Percentiles rank a stretch among this genome's conserved stretches.
These are phyloP conservation scores for Sutorius australiensis DNA, from an alignment of 768 basidiomycete genomes.

Conservation along the genomic window DNA sequence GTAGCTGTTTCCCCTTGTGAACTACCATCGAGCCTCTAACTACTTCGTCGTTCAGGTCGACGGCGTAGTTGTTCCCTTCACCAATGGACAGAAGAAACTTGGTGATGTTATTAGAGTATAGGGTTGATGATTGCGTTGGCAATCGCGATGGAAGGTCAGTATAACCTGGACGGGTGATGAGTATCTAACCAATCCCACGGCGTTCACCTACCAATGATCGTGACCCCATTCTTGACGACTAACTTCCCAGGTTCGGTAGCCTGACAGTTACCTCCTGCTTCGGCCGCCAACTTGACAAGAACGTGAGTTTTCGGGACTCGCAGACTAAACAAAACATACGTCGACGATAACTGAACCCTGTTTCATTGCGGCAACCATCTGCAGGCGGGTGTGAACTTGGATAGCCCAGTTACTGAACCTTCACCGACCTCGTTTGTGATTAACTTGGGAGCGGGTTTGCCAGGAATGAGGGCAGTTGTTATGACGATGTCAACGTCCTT, in stretches of 20 bases:
- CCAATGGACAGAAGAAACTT: conserved; percentile 85
- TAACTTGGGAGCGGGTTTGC: conserved; percentile 80
- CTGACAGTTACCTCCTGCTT: conserved; percentile 88
- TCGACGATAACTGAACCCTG: conserved; percentile 89
- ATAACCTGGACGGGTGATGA: conserved; percentile 48
- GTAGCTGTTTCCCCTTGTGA: conserved; percentile 61
- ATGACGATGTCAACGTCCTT: conserved; percentile 88
- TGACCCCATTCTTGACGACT: conserved; percentile 68
- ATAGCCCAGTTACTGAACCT: not conserved
- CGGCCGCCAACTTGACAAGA: conserved; percentile 51
- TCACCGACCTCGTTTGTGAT: conserved; percentile 61
- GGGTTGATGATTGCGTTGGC: conserved; percentile 83
- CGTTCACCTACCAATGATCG: conserved; percentile 59
- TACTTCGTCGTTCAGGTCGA: conserved; percentile 82
- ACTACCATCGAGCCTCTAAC: conserved; percentile 76
- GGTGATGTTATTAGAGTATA: conserved; percentile 89
- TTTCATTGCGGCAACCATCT: conserved; percentile 89
- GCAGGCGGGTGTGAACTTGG: conserved; percentile 8
- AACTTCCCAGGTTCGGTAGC: conserved; percentile 77
- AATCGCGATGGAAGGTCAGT: conserved; percentile 84
- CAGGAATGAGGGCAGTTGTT: conserved; percentile 85
- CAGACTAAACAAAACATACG: conserved; percentile 20
- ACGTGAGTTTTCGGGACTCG: conserved; percentile 12
- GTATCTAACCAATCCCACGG: not conserved
- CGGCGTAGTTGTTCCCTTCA: conserved; percentile 53